A percentile compares a stretch with the other conserved stretches of the same genome.
Evolutionary conservation across 352 stramenopile species (phyloP).

Genomic region (Phytophthora megakarya): DNA sequence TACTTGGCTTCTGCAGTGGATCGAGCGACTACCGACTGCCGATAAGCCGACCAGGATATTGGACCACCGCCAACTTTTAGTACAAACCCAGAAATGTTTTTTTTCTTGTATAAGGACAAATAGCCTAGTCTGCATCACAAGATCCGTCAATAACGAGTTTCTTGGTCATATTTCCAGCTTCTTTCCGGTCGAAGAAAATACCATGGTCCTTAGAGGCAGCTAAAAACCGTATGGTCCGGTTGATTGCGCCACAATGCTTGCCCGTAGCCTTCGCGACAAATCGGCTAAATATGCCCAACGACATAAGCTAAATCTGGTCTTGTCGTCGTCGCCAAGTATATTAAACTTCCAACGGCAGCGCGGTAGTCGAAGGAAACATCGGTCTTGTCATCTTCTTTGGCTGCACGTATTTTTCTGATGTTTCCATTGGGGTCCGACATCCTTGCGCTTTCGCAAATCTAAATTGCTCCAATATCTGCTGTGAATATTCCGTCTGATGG

Average conservation of each 20-base stretch:
- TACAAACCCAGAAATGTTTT: too few species aligned
- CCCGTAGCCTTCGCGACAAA: neutral
- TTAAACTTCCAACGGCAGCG: slow-evolving; percentile 13
- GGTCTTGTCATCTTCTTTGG: slow-evolving; percentile 1
- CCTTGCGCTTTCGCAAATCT: slow-evolving; percentile 5
- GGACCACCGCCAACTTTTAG: slow-evolving; percentile 1
- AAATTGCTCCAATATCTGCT: neutral
- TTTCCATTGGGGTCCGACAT: slow-evolving; percentile 6
- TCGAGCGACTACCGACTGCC: neutral
- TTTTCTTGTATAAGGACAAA: slow-evolving; percentile 11
- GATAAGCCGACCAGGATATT: slow-evolving; percentile 1
- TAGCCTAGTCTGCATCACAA: slow-evolving; percentile 7
- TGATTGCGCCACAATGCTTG: slow-evolving; percentile 5
- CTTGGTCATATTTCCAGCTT: too few species aligned
- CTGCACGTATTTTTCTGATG: neutral
- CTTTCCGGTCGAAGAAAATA: too few species aligned
- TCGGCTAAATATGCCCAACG: slow-evolving; percentile 19
- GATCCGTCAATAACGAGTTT: neutral
- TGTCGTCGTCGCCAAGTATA: slow-evolving; percentile 33
- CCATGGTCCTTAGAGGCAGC: slow-evolving; percentile 3
- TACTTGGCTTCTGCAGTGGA: slow-evolving; percentile 14
- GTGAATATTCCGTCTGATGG: neutral
- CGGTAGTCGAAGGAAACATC: too few species aligned
- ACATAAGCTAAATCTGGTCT: slow-evolving; percentile 22
- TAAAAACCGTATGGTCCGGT: neutral